These are phyloP conservation scores for Paraurostyla sp. DNA, from an alignment of 73 alveolate genomes.

Conservation along the genomic window DNA sequence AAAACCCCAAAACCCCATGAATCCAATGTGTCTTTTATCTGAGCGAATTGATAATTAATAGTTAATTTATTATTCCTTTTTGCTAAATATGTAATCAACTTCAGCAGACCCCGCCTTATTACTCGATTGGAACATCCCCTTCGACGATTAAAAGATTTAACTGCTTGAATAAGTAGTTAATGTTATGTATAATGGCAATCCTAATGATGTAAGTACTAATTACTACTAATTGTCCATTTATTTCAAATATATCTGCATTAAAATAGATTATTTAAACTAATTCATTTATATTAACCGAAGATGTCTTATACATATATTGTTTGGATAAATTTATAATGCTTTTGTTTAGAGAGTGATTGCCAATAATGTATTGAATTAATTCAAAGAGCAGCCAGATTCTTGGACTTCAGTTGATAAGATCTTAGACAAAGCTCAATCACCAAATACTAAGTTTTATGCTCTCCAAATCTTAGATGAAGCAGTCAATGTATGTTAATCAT, in stretches of 20 bases:
- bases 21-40: too few relatives aligned
- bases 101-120: conserved; percentile 63
- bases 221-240: neutral
- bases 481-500: conserved; percentile 62
- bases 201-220: conserved; percentile 55
- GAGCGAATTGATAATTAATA: too few relatives aligned
- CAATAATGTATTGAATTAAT: conserved; percentile 73
- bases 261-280: neutral
- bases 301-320: neutral
- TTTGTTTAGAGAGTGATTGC: conserved; percentile 67
- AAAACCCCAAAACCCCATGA: too few relatives aligned
- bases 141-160: conserved; percentile 62
- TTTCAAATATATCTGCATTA: neutral
- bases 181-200: conserved; percentile 62
- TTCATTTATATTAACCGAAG: neutral
- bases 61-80: too few relatives aligned
- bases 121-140: conserved; percentile 47
- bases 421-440: conserved; percentile 66
- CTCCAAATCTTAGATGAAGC: conserved; percentile 83
- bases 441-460: conserved; percentile 84
- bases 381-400: conserved; percentile 81
- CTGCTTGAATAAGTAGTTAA: conserved; percentile 64
- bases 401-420: conserved; percentile 85
- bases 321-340: neutral
- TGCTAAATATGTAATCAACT: too few relatives aligned